Evolutionary conservation across 2,329 filamentous ascomycete genomes (phyloP), one percentile per base, ranked within the genome.

Genomic region (Penicillium sp.): DNA sequence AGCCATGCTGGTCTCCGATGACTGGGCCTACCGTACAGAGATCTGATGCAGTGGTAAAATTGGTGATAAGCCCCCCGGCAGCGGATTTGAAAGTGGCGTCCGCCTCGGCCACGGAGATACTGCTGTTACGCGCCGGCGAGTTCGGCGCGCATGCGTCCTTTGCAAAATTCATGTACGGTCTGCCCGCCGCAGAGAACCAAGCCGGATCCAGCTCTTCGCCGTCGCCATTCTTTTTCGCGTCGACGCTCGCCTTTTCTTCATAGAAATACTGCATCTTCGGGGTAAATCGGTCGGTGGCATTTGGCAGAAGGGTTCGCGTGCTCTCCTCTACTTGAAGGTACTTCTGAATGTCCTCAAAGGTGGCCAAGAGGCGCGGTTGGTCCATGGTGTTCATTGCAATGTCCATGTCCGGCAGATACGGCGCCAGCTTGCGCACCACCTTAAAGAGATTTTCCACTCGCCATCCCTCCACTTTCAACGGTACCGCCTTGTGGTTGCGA

Each of bases 21-120:
- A 83, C 78, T 0, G 83, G 81, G 35, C 82, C 80, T 45, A 86
- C 80, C 49, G 83, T 83, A 64, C 83, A 86, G 33, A 85, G 71
- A 47, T 85, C 79, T 37, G 75, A 76, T 3, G 80, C 79, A 1
- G 78, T 67, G 24, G 81, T 81, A 55, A 76, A 82, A 61, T 86
- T 86, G 42, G 74, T 73, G 5, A 86, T 76, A 49, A 78, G 82
- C 5, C 83, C 83, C 39, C 78, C 78, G n/a, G 69, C 63, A 32
- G 70, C 59, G 49, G 73, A 74, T 38, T 72, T 73, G 45, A 77
- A 68, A 47, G 73, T 71, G 48, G 75, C 74, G 57, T 84, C 77
- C 1, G 74, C 69, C 6, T 61, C 54, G n/a, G 55, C 60, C 7
- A 74, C 69, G 6, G 69, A 67, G 40, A 74, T 69, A 12, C 73